phyloP scores from a whole-genome alignment of 345 rosid species.

The Mallotus nudiflorus region DNA sequence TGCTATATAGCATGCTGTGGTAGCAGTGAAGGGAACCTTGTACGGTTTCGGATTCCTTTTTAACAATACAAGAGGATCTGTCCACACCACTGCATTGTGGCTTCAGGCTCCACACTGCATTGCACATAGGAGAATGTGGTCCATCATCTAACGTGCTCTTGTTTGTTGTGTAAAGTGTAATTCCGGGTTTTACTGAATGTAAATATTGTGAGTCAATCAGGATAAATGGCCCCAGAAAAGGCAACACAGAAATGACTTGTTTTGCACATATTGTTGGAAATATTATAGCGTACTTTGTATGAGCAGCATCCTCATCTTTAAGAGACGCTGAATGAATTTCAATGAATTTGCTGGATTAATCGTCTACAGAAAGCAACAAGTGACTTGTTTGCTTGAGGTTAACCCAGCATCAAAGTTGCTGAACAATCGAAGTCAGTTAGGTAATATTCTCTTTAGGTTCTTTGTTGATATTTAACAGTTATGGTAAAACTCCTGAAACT shows the following conservation, averaged over 20 bases:
- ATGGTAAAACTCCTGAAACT: neutral
- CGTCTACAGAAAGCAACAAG: neutral
- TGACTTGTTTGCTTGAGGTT: slow-evolving; percentile 3
- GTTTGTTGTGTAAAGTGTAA: too few relatives aligned
- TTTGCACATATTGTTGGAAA: too few relatives aligned
- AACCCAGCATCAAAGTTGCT: slow-evolving; percentile 6
- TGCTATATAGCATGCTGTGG: too few relatives aligned
- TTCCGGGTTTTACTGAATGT: too few relatives aligned
- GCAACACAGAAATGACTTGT: too few relatives aligned
- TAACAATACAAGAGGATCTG: too few relatives aligned
- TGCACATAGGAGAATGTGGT: too few relatives aligned
- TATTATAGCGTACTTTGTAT: neutral
- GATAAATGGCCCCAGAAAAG: too few relatives aligned
- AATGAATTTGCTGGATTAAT: slow-evolving; percentile 1
- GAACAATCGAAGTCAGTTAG: slow-evolving; percentile 20
- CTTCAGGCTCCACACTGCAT: too few relatives aligned
- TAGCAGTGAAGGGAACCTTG: neutral
- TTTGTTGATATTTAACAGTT: neutral
- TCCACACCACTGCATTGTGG: too few relatives aligned
- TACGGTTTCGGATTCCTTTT: neutral
- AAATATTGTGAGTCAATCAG: too few relatives aligned
- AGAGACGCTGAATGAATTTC: neutral
- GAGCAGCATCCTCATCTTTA: neutral
- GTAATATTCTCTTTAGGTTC: neutral
- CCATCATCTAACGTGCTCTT: too few relatives aligned